Evolutionary conservation across 225 moss, liverwort and hornwort species (phyloP).

Genomic region (Sphagnum contortum): DNA sequence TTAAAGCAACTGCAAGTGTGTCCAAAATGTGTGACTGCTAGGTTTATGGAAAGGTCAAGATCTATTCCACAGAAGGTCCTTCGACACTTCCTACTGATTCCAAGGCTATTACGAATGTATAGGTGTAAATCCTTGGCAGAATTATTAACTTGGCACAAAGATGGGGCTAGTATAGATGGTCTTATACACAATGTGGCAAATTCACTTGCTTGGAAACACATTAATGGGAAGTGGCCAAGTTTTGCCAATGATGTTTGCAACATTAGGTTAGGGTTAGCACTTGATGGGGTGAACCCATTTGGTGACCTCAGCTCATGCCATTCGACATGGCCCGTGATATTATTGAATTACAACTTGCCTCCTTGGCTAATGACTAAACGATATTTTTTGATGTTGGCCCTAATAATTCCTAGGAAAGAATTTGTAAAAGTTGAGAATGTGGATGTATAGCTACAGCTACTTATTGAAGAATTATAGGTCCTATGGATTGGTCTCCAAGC

Average conservation of each 20-base stretch:
- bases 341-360: neutral
- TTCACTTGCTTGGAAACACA: neutral
- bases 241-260: neutral
- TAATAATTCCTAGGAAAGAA: neutral
- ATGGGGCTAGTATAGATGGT: no score
- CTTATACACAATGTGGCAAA: neutral
- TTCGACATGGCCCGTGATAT: neutral
- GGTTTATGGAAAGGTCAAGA: no score
- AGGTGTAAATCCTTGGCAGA: neutral
- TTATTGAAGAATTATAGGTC: constrained; percentile 4
- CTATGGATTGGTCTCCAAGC: neutral
- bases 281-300: constrained; percentile 3
- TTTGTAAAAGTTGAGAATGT: constrained; percentile 1
- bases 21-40: no score
- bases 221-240: neutral
- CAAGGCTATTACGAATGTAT: neutral
- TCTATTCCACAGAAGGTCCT: neutral
- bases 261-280: neutral
- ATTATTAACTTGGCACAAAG: neutral
- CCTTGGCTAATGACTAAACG: constrained; percentile 3
- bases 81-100: neutral
- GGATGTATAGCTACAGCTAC: constrained; percentile 6
- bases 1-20: neutral
- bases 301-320: neutral
- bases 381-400: neutral